Evolutionary conservation across 805 yeast genomes (phyloP).

Genomic region (Kodamaea fukazawae): DNA sequence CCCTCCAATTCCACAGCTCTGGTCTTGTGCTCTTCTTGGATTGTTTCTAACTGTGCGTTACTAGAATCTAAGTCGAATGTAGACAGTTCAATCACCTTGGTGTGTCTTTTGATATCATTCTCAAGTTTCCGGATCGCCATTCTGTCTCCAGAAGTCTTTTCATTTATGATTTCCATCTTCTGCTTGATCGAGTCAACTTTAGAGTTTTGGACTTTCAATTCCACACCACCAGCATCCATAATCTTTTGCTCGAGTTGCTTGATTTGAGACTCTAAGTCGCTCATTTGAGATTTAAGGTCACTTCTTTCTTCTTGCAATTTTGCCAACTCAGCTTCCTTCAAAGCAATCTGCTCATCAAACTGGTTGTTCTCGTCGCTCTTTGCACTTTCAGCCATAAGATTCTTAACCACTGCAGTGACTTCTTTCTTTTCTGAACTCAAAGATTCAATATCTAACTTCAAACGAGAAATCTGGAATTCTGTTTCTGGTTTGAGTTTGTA

Average conservation of each 20-base stretch:
- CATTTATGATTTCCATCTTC: conserved; percentile 56
- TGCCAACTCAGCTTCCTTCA: conserved; percentile 23
- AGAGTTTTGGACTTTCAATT: conserved; percentile 72
- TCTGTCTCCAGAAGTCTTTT: conserved; percentile 56
- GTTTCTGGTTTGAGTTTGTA: conserved; percentile 69
- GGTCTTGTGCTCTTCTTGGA: conserved; percentile 18
- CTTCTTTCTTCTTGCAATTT: conserved; percentile 17
- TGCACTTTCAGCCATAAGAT: conserved; percentile 39
- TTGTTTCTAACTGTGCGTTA: conserved; percentile 22
- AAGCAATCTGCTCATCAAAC: conserved; percentile 40
- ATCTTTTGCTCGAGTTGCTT: conserved; percentile 67
- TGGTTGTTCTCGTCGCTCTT: conserved; percentile 23
- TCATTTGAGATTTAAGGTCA: conserved; percentile 51
- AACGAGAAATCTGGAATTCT: conserved; percentile 57
- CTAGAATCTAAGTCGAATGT: conserved; percentile 42
- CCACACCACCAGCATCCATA: conserved; percentile 89
- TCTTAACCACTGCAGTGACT: conserved; percentile 43
- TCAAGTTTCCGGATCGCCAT: conserved; percentile 57
- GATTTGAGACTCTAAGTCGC: conserved; percentile 55
- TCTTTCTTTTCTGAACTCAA: conserved; percentile 52
- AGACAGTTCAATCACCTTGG: conserved; percentile 45
- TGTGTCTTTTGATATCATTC: conserved; percentile 58
- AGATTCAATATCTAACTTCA: conserved; percentile 62
- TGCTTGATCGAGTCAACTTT: conserved; percentile 75
- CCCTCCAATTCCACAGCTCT: conserved; percentile 31